phyloP scores from a whole-genome alignment of 2,329 filamentous ascomycete species.

The Domatiomyces globalis region DNA sequence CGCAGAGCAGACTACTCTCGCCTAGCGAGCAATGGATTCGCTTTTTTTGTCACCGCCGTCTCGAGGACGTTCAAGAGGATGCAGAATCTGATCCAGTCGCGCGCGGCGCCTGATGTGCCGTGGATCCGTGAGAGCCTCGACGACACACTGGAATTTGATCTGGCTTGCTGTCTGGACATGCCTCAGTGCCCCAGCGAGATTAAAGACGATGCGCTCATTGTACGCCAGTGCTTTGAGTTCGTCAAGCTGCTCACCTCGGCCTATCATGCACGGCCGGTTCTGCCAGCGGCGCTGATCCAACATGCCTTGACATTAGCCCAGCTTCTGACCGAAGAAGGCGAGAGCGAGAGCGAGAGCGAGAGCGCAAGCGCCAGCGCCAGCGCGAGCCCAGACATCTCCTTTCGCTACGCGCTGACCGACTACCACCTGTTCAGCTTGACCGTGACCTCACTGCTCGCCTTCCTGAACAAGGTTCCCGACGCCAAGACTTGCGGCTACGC shows the following conservation, averaged over 20 bases:
- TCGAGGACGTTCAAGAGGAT: neutral
- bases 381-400: neutral
- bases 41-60: neutral
- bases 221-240: neutral
- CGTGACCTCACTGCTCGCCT: neutral
- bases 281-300: neutral
- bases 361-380: too few relatives aligned
- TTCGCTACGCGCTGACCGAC: neutral
- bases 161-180: neutral
- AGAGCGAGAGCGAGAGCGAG: neutral
- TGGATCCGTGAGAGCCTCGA: neutral
- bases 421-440: neutral
- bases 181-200: neutral
- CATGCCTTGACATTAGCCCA: neutral
- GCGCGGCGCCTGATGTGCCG: neutral
- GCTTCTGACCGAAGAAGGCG: neutral
- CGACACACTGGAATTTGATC: neutral
- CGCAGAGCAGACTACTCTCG: neutral
- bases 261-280: neutral
- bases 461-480: neutral
- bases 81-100: neutral
- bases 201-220: neutral
- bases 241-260: neutral
- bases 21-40: neutral
- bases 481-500: neutral